Base-by-base conservation (phyloP, 2,329 filamentous ascomycete species). In the Neofusicoccum ribis region DNA sequence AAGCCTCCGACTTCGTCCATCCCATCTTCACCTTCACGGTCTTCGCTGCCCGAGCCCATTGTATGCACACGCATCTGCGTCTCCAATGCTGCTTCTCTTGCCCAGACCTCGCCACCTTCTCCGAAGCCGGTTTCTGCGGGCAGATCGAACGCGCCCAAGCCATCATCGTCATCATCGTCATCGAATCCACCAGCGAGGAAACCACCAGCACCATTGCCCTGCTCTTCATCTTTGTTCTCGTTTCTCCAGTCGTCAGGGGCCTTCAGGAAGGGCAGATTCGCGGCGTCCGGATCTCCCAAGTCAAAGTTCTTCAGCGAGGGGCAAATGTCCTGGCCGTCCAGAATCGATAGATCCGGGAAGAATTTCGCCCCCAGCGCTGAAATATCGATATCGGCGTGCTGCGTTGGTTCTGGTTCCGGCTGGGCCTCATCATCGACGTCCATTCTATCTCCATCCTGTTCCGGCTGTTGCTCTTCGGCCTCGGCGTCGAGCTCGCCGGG, bases 91-190 rank as follows among this genome's bases (percentile, higher is more conserved):
- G 93, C 93, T 76, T 97, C 92, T 70, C 89, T 88, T 5, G 94
- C 95, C 94, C 95, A 99, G 1, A 90, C 92, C 76, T 99, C 95
- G 68, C 95, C 95, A 66, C 95, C 95, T 76, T 98, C 93, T 31
- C 95, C 95, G 74, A 99, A 99, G 12, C 91, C 91, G 64, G 92
- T 86, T 68, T 96, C 90, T 6, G 80, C 82, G 43, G 80, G 81
- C 41, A 86, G 81, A 51, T 87, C 82, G 64, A 85, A 83, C 17
- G 80, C 89, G 49, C 88, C 91, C 43, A 93, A 81, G 5, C 82
- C 80, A 43, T 85, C 86, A 68, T 89, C 85, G 69, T 93, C 92
- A 69, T 93, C 91, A 70, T 93, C 91, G 8, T 60, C 56, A 67
- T 93, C 90, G 70, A 96, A 96, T 11, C 91, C 93, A 64, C 88